Evolutionary conservation across 768 basidiomycete genomes (phyloP), one percentile per base, ranked within the genome.

Genomic region (Leccinum sublutescens): DNA sequence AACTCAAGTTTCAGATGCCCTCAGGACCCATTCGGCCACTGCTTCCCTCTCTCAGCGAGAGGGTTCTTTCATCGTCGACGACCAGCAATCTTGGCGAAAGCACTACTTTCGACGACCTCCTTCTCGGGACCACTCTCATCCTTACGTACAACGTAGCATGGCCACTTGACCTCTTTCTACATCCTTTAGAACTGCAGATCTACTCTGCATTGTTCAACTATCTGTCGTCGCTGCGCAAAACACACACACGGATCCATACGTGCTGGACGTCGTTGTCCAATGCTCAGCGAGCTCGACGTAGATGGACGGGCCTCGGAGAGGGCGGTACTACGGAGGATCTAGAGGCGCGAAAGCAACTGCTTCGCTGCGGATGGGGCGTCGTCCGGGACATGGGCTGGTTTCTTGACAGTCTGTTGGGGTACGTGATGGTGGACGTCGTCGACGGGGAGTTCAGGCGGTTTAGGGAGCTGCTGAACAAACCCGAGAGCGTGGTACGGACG

Each of bases 331-430:
- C 71, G 0, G 88, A 88, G 64, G 91, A 92, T 64, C 74, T 85
- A 40, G 81, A 85, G 47, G 80, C 79, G 11, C 82, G 91, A 40
- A 80, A 82, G 59, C 78, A 78, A 53, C 79, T 93, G 19, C 76
- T 92, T 57, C 80, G 93, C 58, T 87, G 85, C 60, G 88, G 89
- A 2, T 97, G 94, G 94, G 92, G 91, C 1, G 82, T 89, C 31
- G 88, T 94, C 8, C 77, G 92, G 66, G 85, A 89, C 67, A 94
- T 95, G 93, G 83, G 86, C 45, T 95, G 93, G 92, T 95, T 95
- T 69, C 77, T 96, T 58, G 93, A 95, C 70, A 86, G 85, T 27
- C 68, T 97, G 2, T 75, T 91, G 56, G 86, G 85, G 10, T 95
- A 97, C 71, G 84, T 93, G 60, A 91, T 93, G 91, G 89, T 83